Evolutionary conservation across 257 asterid genomes (phyloP).

Genomic region (Nicotiana tabacum): DNA sequence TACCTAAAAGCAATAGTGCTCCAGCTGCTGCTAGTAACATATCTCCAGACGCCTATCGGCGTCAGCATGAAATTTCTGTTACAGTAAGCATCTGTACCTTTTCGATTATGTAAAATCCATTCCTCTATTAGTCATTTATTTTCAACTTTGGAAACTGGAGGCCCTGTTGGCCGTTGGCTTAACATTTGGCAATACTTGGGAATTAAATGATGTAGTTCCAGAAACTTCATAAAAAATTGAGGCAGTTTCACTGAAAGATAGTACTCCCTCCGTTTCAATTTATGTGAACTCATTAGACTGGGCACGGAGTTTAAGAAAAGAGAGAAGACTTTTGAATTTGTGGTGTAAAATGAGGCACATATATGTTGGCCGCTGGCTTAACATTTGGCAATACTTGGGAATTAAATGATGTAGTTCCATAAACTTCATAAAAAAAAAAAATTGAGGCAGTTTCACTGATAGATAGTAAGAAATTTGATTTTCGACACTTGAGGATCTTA

Average conservation of each 20-base stretch:
- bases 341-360: no score
- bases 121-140: neutral
- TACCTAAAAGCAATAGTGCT: conserved; percentile 31
- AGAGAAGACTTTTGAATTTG: no score
- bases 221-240: neutral
- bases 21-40: conserved; percentile 36
- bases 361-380: no score
- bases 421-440: no score
- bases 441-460: no score
- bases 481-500: neutral
- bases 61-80: conserved; percentile 76
- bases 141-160: neutral
- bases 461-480: neutral
- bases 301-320: no score
- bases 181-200: neutral
- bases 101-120: neutral
- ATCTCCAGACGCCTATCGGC: conserved; percentile 67
- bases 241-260: neutral
- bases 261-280: no score
- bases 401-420: no score
- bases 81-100: conserved; percentile 42
- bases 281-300: no score
- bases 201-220: neutral
- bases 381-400: no score
- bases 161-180: neutral